Evolutionary conservation across 2,329 filamentous ascomycete species (phyloP), one percentile per base, ranked within the genome.

Genomic region (Fusarium decemcellulare): DNA sequence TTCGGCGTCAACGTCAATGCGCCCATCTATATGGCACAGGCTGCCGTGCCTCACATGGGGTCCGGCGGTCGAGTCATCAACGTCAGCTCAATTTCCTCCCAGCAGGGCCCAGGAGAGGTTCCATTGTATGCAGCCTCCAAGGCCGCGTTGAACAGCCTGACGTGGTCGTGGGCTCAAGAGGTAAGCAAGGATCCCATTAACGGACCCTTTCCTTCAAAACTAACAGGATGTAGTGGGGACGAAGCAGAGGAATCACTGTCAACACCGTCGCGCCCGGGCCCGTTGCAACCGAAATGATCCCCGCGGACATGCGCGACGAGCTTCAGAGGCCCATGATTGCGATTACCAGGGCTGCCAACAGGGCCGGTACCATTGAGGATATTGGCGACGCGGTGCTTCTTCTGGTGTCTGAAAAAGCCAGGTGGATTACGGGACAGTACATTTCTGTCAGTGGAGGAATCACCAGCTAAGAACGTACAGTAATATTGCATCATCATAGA

Each of bases 241-340:
- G 69, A 2, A 77, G 73, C 46, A 74, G 74, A 51, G 81, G 81
- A 23, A 81, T 85, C 62, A 84, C 82, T 0, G 77, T 84, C 59
- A 84, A 84, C 62, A 78, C 80, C 5, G 70, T 84, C 8, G 78
- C 78, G 1, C 82, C 81, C 1, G 82, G 82, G 0, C 78, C 80
- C 3, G 77, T 80, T 5, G 42, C 34, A 6, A 84, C 82, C 4
- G 81, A 83, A 23, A 64, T 71, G 5, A 55, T 61, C 52, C 67
- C 69, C 0, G 46, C 53, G 2, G 70, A 57, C 3, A 40, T 68
- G 5, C 67, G 61, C 32, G 53, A 71, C 1, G 73, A 70, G 8
- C 47, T 78, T 1, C 67, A 68, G 12, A 40, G 52, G 14, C 56
- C 68, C 10, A 44, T 78, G n/a, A 56, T 72, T 3, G 65, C 59